Conservation (phyloP, 345 rosid species). For the Dimocarpus longan region DNA sequence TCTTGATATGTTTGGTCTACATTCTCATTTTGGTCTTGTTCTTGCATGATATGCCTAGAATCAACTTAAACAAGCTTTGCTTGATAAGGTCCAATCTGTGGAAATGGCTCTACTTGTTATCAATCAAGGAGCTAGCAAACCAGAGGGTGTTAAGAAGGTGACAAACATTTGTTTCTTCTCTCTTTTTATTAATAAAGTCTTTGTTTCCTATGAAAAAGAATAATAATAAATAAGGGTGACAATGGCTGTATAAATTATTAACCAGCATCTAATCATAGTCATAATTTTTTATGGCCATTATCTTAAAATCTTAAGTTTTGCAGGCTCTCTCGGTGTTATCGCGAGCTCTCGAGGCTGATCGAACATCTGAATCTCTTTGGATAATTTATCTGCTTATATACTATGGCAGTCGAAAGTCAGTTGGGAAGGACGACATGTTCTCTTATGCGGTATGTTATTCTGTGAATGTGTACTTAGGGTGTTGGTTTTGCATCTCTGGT, state of each 20-base stretch:
- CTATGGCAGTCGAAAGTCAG: slow-evolving; percentile 45
- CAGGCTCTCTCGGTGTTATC: slow-evolving; percentile 82
- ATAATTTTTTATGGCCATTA: slow-evolving; percentile 7
- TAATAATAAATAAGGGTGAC: slow-evolving; percentile 32
- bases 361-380: slow-evolving; percentile 81
- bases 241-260: slow-evolving; percentile 19
- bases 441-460: slow-evolving; percentile 66
- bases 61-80: slow-evolving; percentile 53
- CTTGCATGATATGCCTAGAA: slow-evolving; percentile 55
- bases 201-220: no score
- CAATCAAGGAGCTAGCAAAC: slow-evolving; percentile 58
- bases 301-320: slow-evolving; percentile 29
- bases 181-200: no score
- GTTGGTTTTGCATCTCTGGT: slow-evolving; percentile 20
- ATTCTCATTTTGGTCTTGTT: slow-evolving; percentile 28
- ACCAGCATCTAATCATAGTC: slow-evolving; percentile 16
- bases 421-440: slow-evolving; percentile 69
- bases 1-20: slow-evolving; percentile 19
- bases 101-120: slow-evolving; percentile 78
- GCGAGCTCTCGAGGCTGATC: slow-evolving; percentile 77
- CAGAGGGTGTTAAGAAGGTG: slow-evolving; percentile 74
- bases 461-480: slow-evolving; percentile 20
- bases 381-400: slow-evolving; percentile 69
- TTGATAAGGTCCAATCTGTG: slow-evolving; percentile 49
- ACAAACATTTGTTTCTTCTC: neutral